Evolutionary conservation across 345 rosid species (phyloP).

Genomic region (Anastatica hierochuntica): DNA sequence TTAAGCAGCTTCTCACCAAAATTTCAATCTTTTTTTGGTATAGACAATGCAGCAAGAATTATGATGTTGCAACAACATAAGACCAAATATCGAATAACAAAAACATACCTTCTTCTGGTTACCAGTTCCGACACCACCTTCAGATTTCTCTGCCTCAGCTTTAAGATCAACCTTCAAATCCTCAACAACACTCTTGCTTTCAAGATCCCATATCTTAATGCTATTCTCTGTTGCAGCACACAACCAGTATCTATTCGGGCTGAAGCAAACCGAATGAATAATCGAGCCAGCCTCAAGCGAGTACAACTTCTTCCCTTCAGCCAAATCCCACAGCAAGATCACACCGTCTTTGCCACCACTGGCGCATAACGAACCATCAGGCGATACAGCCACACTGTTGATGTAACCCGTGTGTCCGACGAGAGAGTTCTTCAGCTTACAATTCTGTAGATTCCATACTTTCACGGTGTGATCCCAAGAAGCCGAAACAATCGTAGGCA

Average conservation of each 20-base stretch:
- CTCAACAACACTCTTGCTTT: slow-evolving; percentile 82
- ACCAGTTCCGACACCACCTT: slow-evolving; percentile 35
- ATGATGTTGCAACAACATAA: no score
- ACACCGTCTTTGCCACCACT: slow-evolving; percentile 76
- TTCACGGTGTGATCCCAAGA: slow-evolving; percentile 28
- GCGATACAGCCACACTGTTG: slow-evolving; percentile 56
- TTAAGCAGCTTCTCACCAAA: no score
- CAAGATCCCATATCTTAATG: slow-evolving; percentile 88
- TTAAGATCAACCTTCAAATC: slow-evolving; percentile 85
- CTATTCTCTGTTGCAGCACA: slow-evolving; percentile 22
- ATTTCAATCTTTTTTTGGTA: no score
- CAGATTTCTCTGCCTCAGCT: slow-evolving; percentile 70
- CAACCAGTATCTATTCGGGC: slow-evolving; percentile 92
- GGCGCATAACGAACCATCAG: slow-evolving; percentile 35
- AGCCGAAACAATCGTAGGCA: not conserved
- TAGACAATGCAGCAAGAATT: no score
- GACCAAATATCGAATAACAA: no score
- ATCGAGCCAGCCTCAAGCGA: slow-evolving; percentile 62
- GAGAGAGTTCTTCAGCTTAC: slow-evolving; percentile 55
- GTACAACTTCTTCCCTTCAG: slow-evolving; percentile 68
- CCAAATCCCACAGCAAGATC: slow-evolving; percentile 68
- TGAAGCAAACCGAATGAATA: slow-evolving; percentile 68
- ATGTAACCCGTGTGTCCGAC: slow-evolving; percentile 59
- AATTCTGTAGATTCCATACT: slow-evolving; percentile 78
- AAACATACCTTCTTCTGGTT: slow-evolving; percentile 64